These are phyloP conservation scores for Cyberlindnera veronae DNA, from an alignment of 805 yeast genomes.

Conservation along the genomic window DNA sequence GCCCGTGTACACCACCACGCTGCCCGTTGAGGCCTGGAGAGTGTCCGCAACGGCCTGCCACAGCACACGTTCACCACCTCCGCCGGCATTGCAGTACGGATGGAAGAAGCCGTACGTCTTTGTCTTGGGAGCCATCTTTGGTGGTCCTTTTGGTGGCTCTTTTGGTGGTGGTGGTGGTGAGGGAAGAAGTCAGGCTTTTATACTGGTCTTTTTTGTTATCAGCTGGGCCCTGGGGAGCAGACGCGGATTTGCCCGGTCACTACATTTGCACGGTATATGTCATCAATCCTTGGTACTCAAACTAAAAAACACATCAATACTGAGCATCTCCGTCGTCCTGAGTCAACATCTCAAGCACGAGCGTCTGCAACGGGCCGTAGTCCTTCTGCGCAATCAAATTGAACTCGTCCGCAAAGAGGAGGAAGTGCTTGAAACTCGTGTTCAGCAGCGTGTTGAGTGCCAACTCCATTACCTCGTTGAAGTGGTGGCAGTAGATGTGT, in stretches of 20 bases:
- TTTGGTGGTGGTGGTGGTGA: too few relatives aligned
- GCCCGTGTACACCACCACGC: conserved; percentile 73
- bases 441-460: conserved; percentile 91
- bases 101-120: conserved; percentile 82
- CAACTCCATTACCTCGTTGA: conserved; percentile 88
- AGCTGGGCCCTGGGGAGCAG: too few relatives aligned
- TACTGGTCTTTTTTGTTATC: too few relatives aligned
- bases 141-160: too few relatives aligned
- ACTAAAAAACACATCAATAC: background rate
- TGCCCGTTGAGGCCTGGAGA: conserved; percentile 44
- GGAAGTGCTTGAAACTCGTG: conserved; percentile 92
- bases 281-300: too few relatives aligned
- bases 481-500: conserved; percentile 96
- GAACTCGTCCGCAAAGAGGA: conserved; percentile 82
- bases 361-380: conserved; percentile 87
- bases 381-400: conserved; percentile 73
- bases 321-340: conserved; percentile 8
- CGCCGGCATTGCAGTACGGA: conserved; percentile 94
- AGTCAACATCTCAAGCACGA: conserved; percentile 48
- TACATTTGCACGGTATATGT: too few relatives aligned
- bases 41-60: conserved; percentile 91
- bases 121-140: conserved; percentile 1
- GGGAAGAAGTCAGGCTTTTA: too few relatives aligned
- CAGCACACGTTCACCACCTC: conserved; percentile 96
- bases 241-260: too few relatives aligned